A percentile compares a stretch with the other conserved stretches of the same genome.
Conservation (phyloP, 2,329 filamentous ascomycete genomes). For the Cladosporium phlei region DNA sequence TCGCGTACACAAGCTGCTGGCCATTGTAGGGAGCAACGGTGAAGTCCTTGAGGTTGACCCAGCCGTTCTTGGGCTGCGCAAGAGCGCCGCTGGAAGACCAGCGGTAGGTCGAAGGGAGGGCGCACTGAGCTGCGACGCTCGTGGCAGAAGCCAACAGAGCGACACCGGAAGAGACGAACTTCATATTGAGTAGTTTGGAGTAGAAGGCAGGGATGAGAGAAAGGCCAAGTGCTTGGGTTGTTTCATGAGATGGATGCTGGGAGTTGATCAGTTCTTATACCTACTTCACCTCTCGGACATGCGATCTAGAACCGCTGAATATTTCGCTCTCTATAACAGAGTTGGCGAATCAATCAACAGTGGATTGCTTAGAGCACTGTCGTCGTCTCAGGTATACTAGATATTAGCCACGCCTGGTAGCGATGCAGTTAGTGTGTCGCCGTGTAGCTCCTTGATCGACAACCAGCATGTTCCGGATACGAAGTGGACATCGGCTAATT, state of each 20-base stretch:
- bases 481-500: slow-evolving; percentile 1
- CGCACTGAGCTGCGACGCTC: slow-evolving; percentile 34
- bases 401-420: neutral
- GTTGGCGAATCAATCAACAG: no score
- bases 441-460: neutral
- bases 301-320: no score
- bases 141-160: slow-evolving; percentile 4
- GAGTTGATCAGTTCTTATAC: slow-evolving; percentile 3
- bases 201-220: neutral
- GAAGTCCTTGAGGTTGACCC: slow-evolving; percentile 61
- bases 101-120: slow-evolving; percentile 51
- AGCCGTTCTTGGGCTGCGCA: slow-evolving; percentile 50
- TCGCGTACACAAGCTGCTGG: slow-evolving; percentile 57
- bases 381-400: slow-evolving; percentile 9
- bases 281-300: slow-evolving; percentile 5
- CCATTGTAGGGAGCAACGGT: slow-evolving; percentile 53
- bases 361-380: slow-evolving; percentile 4
- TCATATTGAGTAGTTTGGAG: slow-evolving; percentile 1
- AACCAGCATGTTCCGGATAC: slow-evolving; percentile 1
- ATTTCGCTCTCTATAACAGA: no score
- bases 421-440: neutral
- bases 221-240: slow-evolving; percentile 10
- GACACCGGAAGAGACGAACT: neutral
- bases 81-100: slow-evolving; percentile 47
- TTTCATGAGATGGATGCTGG: slow-evolving; percentile 4